Conservation (phyloP, 495 filamentous ascomycete species). For the Apodospora peruviana region DNA sequence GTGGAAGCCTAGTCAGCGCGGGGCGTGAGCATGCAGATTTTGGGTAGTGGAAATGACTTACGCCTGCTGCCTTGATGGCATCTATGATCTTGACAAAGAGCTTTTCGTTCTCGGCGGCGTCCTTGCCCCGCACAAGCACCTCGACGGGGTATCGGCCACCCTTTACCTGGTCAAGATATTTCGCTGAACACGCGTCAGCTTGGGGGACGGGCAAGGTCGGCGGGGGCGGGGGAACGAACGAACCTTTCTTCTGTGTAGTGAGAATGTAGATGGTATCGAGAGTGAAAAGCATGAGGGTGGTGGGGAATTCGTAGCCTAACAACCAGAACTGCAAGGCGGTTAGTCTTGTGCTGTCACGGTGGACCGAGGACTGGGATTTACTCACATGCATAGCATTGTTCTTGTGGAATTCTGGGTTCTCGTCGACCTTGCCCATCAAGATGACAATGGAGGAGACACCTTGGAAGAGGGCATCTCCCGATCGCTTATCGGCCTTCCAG, state of each 20-base stretch:
- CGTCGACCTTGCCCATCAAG: slow-evolving; percentile 90
- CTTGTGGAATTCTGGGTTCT: slow-evolving; percentile 78
- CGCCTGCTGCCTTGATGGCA: slow-evolving; percentile 80
- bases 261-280: slow-evolving; percentile 81
- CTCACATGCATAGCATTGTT: slow-evolving; percentile 91
- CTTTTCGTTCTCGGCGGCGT: slow-evolving; percentile 80
- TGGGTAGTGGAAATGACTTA: slow-evolving; percentile 43
- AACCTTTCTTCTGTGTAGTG: slow-evolving; percentile 96
- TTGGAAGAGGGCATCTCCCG: slow-evolving; percentile 71
- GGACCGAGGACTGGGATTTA: slow-evolving; percentile 9
- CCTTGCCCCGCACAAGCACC: slow-evolving; percentile 83
- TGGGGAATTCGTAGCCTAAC: slow-evolving; percentile 96
- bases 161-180: slow-evolving; percentile 88
- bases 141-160: slow-evolving; percentile 87
- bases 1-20: slow-evolving; percentile 15
- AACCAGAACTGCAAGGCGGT: slow-evolving; percentile 77
- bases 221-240: neutral
- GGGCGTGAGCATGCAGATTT: neutral
- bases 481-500: slow-evolving; percentile 94
- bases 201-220: neutral
- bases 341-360: neutral
- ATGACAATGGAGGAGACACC: slow-evolving; percentile 82
- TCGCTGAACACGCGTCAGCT: slow-evolving; percentile 52
- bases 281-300: slow-evolving; percentile 88
- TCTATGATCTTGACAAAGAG: slow-evolving; percentile 77